These are phyloP conservation scores for Vachellia collinsii DNA, from an alignment of 306 rosid genomes.

Conservation along the genomic window DNA sequence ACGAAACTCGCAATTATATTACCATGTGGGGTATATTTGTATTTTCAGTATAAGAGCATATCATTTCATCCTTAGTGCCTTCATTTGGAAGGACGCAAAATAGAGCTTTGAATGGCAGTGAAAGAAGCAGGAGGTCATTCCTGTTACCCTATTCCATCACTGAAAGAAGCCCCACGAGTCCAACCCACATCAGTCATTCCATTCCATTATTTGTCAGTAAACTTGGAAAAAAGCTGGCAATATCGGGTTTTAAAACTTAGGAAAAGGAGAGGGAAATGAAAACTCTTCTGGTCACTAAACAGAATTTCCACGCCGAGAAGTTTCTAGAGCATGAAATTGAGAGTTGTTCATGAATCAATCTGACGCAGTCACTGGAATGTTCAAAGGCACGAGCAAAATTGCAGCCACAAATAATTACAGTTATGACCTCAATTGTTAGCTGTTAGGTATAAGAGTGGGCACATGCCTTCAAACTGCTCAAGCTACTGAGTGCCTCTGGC, in stretches of 20 bases:
- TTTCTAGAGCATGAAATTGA: background rate
- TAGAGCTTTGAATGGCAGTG: background rate
- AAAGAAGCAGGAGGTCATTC: background rate
- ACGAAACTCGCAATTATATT: background rate
- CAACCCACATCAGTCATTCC: background rate
- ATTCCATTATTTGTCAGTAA: background rate
- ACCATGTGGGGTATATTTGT: background rate
- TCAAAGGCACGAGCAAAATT: background rate
- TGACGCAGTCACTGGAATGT: background rate
- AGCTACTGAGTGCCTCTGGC: slow-evolving; percentile 73
- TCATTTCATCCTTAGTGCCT: background rate
- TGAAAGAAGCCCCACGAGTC: background rate
- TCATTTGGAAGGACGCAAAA: background rate
- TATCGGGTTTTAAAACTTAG: background rate
- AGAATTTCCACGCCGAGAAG: background rate
- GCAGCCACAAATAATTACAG: background rate
- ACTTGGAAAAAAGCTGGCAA: slow-evolving; percentile 16
- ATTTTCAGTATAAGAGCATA: background rate
- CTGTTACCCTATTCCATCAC: background rate
- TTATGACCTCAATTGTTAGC: background rate
- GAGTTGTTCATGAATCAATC: background rate
- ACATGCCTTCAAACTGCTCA: slow-evolving; percentile 74
- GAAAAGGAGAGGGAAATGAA: background rate
- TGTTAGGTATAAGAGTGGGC: background rate
- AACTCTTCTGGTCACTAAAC: background rate